Percentiles rank a stretch among this genome's conserved stretches.
Conservation (phyloP, 2,329 filamentous ascomycete species). For the Trichoderma sp. region DNA sequence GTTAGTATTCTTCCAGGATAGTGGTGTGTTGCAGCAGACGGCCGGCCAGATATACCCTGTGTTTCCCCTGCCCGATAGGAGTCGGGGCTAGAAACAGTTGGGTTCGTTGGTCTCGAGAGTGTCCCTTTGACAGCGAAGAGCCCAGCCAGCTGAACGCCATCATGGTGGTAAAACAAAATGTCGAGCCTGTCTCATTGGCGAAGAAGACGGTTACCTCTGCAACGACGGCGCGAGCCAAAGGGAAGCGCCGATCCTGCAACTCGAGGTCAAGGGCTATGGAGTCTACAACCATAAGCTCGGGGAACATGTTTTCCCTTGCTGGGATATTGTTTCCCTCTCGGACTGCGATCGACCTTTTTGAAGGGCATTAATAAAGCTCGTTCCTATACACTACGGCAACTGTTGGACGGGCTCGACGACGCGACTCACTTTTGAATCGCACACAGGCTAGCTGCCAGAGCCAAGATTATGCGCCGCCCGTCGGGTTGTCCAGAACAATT, state of each 20-base stretch:
- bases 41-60: background rate
- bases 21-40: background rate
- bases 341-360: background rate
- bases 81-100: background rate
- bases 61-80: background rate
- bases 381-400: too few species aligned
- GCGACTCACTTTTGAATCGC: too few species aligned
- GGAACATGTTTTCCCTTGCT: accelerated
- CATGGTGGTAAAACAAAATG: background rate
- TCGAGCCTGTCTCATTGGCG: background rate
- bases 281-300: background rate
- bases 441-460: too few species aligned
- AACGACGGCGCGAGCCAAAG: background rate
- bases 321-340: background rate
- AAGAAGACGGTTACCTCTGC: background rate
- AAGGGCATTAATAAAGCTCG: too few species aligned
- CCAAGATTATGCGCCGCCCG: too few species aligned
- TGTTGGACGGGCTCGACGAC: too few species aligned
- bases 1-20: background rate
- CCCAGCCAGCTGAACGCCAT: background rate
- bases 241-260: too few species aligned
- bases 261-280: background rate
- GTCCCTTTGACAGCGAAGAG: background rate
- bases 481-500: too few species aligned
- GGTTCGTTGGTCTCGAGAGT: background rate